Conservation (phyloP, 179 eudicot species). For the Amaranthus tricolor region DNA sequence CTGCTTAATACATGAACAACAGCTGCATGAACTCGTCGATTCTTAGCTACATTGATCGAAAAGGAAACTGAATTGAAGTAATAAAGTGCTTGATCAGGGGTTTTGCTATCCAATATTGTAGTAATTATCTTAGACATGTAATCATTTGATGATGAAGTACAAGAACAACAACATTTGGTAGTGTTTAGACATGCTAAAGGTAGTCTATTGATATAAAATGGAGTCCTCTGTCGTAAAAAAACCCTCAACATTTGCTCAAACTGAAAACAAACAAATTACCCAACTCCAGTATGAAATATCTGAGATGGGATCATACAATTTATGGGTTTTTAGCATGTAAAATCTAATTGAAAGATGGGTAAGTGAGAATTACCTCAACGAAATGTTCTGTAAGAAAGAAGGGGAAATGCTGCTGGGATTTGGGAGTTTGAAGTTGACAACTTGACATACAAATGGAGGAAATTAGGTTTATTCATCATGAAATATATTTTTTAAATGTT, state of each 20-base stretch:
- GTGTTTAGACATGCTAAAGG: slow-evolving; percentile 12
- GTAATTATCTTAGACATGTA: slow-evolving; percentile 32
- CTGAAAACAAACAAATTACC: not conserved
- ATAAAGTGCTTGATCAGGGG: slow-evolving; percentile 48
- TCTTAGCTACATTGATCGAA: slow-evolving; percentile 38
- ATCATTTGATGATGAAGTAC: slow-evolving; percentile 28
- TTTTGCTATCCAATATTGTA: slow-evolving; percentile 50
- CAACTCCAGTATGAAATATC: not conserved
- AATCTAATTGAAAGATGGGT: slow-evolving; percentile 5
- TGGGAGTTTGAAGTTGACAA: not conserved
- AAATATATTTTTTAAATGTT: too few relatives aligned
- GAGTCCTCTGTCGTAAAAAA: slow-evolving; percentile 27
- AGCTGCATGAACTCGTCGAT: slow-evolving; percentile 49
- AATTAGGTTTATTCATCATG: not conserved
- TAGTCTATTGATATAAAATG: slow-evolving; percentile 13
- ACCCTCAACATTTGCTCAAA: slow-evolving; percentile 43
- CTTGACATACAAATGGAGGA: too few relatives aligned
- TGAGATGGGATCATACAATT: slow-evolving; percentile 9
- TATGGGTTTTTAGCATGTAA: not conserved
- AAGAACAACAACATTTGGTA: slow-evolving; percentile 13
- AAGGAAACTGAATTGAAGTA: slow-evolving; percentile 45
- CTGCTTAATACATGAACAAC: slow-evolving; percentile 40
- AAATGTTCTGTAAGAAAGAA: slow-evolving; percentile 1
- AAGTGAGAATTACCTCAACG: slow-evolving; percentile 22
- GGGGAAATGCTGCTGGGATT: not conserved